Conservation (phyloP, 768 basidiomycete species). For the Kwoniella sp. region DNA sequence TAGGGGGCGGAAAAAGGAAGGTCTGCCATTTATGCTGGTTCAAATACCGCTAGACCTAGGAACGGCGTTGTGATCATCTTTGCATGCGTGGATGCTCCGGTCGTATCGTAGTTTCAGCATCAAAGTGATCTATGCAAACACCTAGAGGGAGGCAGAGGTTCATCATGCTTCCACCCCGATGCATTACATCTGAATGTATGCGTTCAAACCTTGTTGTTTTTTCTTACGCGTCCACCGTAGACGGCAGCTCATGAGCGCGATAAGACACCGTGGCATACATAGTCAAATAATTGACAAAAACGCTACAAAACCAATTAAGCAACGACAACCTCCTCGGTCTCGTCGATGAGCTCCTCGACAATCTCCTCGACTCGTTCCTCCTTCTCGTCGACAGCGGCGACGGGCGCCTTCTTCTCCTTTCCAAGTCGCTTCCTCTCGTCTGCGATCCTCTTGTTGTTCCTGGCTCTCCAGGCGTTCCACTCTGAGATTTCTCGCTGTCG, state of each 20-base stretch:
- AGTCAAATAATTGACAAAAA: too few relatives aligned
- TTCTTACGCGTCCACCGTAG: too few relatives aligned
- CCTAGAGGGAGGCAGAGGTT: too few relatives aligned
- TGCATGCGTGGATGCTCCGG: too few relatives aligned
- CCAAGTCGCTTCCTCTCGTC: slow-evolving; percentile 61
- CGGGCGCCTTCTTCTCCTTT: slow-evolving; percentile 50
- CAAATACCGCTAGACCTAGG: slow-evolving; percentile 6
- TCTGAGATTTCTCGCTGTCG: slow-evolving; percentile 92
- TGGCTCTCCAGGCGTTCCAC: slow-evolving; percentile 95
- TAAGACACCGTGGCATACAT: too few relatives aligned
- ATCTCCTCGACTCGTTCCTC: slow-evolving; percentile 90
- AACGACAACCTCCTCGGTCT: slow-evolving; percentile 72
- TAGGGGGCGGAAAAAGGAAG: slow-evolving; percentile 13
- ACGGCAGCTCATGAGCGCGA: too few relatives aligned
- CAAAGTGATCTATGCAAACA: too few relatives aligned
- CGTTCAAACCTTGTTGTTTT: too few relatives aligned
- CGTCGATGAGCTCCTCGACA: slow-evolving; percentile 90
- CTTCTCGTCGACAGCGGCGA: slow-evolving; percentile 52
- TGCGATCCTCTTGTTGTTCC: slow-evolving; percentile 68
- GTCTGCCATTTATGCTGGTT: slow-evolving; percentile 47
- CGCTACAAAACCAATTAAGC: not conserved
- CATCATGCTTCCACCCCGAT: too few relatives aligned
- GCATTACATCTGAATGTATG: too few relatives aligned
- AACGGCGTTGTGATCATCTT: not conserved
- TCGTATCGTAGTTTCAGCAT: too few relatives aligned